These are phyloP conservation scores for Hypoxylon perforatum DNA, from an alignment of 495 filamentous ascomycete genomes.

Conservation along the genomic window DNA sequence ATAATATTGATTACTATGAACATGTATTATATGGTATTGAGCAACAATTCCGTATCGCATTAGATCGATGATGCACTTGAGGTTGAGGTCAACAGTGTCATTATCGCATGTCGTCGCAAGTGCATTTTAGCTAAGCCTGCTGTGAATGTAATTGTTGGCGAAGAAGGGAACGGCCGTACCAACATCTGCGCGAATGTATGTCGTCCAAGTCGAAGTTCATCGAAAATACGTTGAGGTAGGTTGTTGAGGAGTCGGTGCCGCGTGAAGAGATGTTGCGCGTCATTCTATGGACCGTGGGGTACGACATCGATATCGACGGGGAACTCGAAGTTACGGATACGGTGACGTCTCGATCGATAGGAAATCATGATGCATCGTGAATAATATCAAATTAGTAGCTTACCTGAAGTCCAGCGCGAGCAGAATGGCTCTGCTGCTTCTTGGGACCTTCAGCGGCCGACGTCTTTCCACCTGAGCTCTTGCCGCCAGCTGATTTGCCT, in stretches of 20 bases:
- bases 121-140: slow-evolving; percentile 4
- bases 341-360: slow-evolving; percentile 12
- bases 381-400: slow-evolving; percentile 56
- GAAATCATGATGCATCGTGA: slow-evolving; percentile 31
- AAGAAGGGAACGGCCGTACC: background rate
- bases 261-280: slow-evolving; percentile 28
- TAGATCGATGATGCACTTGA: background rate
- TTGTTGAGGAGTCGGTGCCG: slow-evolving; percentile 10
- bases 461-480: slow-evolving; percentile 84
- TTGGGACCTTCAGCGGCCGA: slow-evolving; percentile 77
- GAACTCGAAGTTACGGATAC: slow-evolving; percentile 11
- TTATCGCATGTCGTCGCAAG: slow-evolving; percentile 21
- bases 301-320: slow-evolving; percentile 30
- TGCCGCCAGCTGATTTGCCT: slow-evolving; percentile 94
- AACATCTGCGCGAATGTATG: background rate
- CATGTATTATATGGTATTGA: background rate
- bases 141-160: background rate
- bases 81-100: background rate
- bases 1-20: background rate
- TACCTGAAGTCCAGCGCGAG: slow-evolving; percentile 98
- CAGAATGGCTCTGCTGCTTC: slow-evolving; percentile 97
- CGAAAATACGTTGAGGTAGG: background rate
- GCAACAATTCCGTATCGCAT: background rate
- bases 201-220: slow-evolving; percentile 2
- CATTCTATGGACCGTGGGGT: slow-evolving; percentile 34